These are phyloP conservation scores for Aspergillus phoenicis DNA, from an alignment of 2,329 filamentous ascomycete genomes.

Conservation along the genomic window DNA sequence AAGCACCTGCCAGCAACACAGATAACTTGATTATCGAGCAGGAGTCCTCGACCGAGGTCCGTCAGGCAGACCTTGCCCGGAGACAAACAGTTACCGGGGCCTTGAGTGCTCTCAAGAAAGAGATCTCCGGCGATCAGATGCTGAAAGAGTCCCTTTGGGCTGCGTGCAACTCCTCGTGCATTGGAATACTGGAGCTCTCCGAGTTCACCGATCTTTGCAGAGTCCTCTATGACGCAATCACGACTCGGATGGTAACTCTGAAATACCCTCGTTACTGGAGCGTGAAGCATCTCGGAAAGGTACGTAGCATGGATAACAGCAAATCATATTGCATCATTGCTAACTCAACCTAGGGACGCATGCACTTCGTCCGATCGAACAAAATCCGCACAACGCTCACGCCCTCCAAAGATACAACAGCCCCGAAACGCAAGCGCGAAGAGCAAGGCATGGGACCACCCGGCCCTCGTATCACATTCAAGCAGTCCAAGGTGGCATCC, in stretches of 20 bases:
- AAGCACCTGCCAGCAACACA: constrained; percentile 31
- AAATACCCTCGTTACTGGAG: constrained; percentile 61
- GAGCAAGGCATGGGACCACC: constrained; percentile 39
- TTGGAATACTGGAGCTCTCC: constrained; percentile 57
- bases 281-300: constrained; percentile 56
- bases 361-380: constrained; percentile 46
- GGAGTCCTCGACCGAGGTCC: constrained; percentile 53
- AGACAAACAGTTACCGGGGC: constrained; percentile 62
- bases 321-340: neutral
- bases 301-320: constrained; percentile 23
- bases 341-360: constrained; percentile 37
- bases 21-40: constrained; percentile 61
- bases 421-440: constrained; percentile 45
- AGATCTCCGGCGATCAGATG: constrained; percentile 51
- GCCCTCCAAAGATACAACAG: constrained; percentile 31
- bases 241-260: constrained; percentile 53
- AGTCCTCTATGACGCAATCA: constrained; percentile 58
- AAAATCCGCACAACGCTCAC: constrained; percentile 42
- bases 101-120: constrained; percentile 57
- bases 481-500: constrained; percentile 40
- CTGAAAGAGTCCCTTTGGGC: constrained; percentile 60
- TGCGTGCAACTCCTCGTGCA: constrained; percentile 55
- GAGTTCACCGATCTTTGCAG: constrained; percentile 61
- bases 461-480: constrained; percentile 45
- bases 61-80: constrained; percentile 57